Evolutionary conservation across 371 early-diverging fungal genomes (phyloP).

Genomic region (Umbelopsis sp.): DNA sequence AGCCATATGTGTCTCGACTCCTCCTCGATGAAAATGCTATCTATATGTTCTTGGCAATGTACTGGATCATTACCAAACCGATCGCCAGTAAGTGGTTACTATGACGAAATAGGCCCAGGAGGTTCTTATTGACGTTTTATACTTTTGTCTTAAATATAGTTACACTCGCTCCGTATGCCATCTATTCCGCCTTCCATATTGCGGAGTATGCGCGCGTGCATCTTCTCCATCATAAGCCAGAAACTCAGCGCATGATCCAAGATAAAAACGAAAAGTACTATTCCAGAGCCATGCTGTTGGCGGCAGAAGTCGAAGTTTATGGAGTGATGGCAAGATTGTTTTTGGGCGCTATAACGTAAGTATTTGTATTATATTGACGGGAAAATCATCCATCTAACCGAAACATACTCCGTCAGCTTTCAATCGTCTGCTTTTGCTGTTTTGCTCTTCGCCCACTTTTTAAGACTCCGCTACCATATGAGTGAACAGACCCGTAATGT

Average conservation of each 20-base stretch:
- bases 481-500: not conserved
- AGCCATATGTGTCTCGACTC: constrained; percentile 3
- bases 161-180: constrained; percentile 77
- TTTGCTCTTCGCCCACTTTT: constrained; percentile 78
- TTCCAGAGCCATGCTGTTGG: constrained; percentile 67
- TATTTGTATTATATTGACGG: constrained; percentile 16
- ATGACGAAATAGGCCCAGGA: not conserved
- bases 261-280: constrained; percentile 68
- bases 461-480: constrained; percentile 75
- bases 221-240: constrained; percentile 54
- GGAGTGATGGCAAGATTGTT: constrained; percentile 71
- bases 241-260: constrained; percentile 50
- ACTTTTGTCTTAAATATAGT: constrained; percentile 50
- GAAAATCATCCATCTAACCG: not conserved
- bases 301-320: constrained; percentile 78
- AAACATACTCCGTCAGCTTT: constrained; percentile 41
- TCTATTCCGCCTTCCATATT: constrained; percentile 84
- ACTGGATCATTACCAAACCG: constrained; percentile 78
- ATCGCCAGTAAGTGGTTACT: constrained; percentile 59
- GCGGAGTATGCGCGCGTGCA: constrained; percentile 70
- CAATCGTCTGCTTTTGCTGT: constrained; percentile 77
- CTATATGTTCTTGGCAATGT: constrained; percentile 80
- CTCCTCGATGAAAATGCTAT: constrained; percentile 82
- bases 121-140: not conserved
- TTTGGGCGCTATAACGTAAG: constrained; percentile 64